phyloP scores from a whole-genome alignment of 2,329 filamentous ascomycete species.

The Curvularia verruculosa region DNA sequence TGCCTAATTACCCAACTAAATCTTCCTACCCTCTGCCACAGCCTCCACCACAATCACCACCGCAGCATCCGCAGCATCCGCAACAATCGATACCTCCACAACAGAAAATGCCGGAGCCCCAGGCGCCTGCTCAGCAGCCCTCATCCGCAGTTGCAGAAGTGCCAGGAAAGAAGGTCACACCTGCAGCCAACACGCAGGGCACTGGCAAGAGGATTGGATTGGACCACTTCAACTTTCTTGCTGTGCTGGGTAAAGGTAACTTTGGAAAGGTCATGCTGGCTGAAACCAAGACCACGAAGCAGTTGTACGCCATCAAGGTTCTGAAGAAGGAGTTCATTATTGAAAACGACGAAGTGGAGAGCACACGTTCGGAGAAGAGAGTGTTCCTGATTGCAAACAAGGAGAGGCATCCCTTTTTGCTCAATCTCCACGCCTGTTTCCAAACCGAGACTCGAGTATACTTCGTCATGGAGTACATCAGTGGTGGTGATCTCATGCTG shows the following conservation, averaged over 20 bases:
- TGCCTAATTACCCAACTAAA: constrained; percentile 43
- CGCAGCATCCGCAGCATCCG: constrained; percentile 59
- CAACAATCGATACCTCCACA: constrained; percentile 55
- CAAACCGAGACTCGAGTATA: constrained; percentile 98
- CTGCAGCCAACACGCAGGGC: constrained; percentile 70
- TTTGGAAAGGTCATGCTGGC: constrained; percentile 99
- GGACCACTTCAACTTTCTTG: constrained; percentile 99
- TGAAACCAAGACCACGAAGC: constrained; percentile 90
- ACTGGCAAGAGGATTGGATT: constrained; percentile 87
- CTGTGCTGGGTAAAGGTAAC: constrained; percentile 97
- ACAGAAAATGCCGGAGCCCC: constrained; percentile 34
- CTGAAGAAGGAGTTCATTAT: constrained; percentile 99
- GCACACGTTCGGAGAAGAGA: constrained; percentile 94
- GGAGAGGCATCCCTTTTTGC: constrained; percentile 92
- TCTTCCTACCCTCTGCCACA: constrained; percentile 41
- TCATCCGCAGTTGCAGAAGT: constrained; percentile 42
- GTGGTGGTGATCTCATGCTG: constrained; percentile 97
- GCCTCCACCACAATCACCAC: constrained; percentile 56
- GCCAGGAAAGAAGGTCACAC: constrained; percentile 63
- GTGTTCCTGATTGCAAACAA: constrained; percentile 98
- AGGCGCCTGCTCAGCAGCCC: constrained; percentile 42
- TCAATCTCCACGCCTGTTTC: constrained; percentile 96
- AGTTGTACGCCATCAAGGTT: constrained; percentile 97
- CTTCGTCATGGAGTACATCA: constrained; percentile 99
- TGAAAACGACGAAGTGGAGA: constrained; percentile 98